These are phyloP conservation scores for Suillus sp. DNA, from an alignment of 768 basidiomycete species.

Conservation along the genomic window DNA sequence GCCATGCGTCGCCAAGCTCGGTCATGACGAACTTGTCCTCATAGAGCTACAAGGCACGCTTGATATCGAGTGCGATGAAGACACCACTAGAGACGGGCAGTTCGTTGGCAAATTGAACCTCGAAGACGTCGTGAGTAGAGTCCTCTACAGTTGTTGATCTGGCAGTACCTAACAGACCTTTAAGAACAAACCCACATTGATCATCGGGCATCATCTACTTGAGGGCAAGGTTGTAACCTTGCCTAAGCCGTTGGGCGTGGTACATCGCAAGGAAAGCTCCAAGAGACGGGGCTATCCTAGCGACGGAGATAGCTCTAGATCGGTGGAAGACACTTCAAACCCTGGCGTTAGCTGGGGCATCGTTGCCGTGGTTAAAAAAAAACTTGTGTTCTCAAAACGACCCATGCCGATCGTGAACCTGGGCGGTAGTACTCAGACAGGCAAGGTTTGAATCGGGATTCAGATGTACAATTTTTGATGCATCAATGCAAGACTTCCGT, in stretches of 20 bases:
- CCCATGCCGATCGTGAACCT: slow-evolving; percentile 69
- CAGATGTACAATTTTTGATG: neutral
- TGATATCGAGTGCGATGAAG: slow-evolving; percentile 59
- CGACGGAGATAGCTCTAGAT: slow-evolving; percentile 1
- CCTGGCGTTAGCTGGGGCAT: slow-evolving; percentile 54
- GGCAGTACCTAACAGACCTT: slow-evolving; percentile 12
- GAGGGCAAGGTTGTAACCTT: slow-evolving; percentile 82
- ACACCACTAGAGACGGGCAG: slow-evolving; percentile 61
- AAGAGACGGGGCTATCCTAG: slow-evolving; percentile 8
- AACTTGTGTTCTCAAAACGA: slow-evolving; percentile 81
- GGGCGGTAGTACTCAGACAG: slow-evolving; percentile 13
- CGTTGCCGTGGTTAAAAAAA: slow-evolving; percentile 73
- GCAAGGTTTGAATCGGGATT: neutral
- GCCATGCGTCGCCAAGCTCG: slow-evolving; percentile 66
- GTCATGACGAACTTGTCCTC: slow-evolving; percentile 77
- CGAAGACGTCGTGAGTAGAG: slow-evolving; percentile 56
- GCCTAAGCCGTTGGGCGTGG: slow-evolving; percentile 80
- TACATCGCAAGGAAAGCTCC: slow-evolving; percentile 45
- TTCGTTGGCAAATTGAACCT: slow-evolving; percentile 78
- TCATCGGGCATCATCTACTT: slow-evolving; percentile 87
- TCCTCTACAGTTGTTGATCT: neutral
- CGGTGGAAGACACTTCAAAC: slow-evolving; percentile 7
- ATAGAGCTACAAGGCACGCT: slow-evolving; percentile 88
- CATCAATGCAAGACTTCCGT: no score
- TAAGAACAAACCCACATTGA: slow-evolving; percentile 76